phyloP scores from a whole-genome alignment of 257 asterid species.

The Buddleja alternifolia region DNA sequence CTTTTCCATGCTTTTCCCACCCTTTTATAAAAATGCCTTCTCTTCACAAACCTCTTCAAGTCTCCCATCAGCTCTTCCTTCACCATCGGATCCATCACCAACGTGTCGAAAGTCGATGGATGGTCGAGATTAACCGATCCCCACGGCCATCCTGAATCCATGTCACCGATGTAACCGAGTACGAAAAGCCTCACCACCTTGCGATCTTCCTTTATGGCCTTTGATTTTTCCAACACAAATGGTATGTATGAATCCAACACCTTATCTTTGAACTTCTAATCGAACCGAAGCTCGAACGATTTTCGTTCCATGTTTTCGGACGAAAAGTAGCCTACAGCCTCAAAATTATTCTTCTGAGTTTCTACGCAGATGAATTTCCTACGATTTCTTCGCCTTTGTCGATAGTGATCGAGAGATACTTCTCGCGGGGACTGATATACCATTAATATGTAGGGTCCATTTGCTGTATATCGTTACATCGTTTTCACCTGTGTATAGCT shows the following conservation, averaged over 20 bases:
- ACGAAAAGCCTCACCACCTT: constrained; percentile 28
- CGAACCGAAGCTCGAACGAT: not conserved
- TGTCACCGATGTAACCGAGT: constrained; percentile 2
- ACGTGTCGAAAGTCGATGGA: constrained; percentile 44
- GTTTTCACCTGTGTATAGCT: too few relatives aligned
- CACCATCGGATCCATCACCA: constrained; percentile 38
- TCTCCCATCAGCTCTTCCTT: constrained; percentile 27
- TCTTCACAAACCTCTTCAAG: constrained; percentile 32
- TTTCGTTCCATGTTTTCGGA: not conserved
- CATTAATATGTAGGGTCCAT: too few relatives aligned
- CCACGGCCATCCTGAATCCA: not conserved
- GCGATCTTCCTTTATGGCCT: constrained; percentile 27
- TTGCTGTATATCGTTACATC: too few relatives aligned
- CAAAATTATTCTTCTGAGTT: not conserved
- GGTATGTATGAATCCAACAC: constrained; percentile 32
- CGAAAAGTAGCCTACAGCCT: not conserved
- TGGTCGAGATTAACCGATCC: constrained; percentile 36
- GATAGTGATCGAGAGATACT: not conserved
- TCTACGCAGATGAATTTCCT: not conserved
- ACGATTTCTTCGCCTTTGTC: not conserved
- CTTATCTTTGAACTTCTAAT: not conserved
- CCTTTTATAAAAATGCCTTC: constrained; percentile 33
- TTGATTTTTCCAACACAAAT: constrained; percentile 29
- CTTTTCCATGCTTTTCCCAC: constrained; percentile 36
- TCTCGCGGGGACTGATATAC: too few relatives aligned